Percentiles rank a stretch among this genome's conserved stretches.
Conservation (phyloP, 2,329 filamentous ascomycete species). For the Neopestalotiopsis sp. region DNA sequence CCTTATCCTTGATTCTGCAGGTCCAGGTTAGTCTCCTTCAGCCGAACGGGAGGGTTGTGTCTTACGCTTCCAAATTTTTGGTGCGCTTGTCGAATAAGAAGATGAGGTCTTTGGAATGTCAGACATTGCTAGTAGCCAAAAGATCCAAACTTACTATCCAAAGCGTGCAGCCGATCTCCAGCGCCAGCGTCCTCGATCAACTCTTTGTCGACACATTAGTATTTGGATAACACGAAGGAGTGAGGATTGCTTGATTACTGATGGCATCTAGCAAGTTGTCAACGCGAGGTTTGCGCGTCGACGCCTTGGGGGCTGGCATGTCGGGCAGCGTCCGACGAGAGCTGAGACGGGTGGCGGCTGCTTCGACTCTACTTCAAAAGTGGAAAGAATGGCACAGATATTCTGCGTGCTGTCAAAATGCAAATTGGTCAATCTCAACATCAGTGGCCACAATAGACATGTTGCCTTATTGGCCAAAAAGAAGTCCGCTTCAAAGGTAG, state of each 20-base stretch:
- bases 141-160: conserved; percentile 42
- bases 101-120: conserved; percentile 39
- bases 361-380: background rate
- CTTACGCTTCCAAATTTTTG: conserved; percentile 42
- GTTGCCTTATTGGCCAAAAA: background rate
- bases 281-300: background rate
- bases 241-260: background rate
- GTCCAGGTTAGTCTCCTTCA: background rate
- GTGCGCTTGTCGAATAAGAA: conserved; percentile 43
- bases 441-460: background rate
- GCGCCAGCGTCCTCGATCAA: conserved; percentile 2
- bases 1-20: conserved; percentile 68
- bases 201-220: background rate
- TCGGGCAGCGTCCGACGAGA: background rate
- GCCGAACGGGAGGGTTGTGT: background rate
- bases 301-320: background rate
- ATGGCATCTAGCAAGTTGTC: background rate
- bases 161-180: conserved; percentile 45
- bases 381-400: background rate
- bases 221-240: background rate
- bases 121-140: background rate
- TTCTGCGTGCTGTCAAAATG: background rate
- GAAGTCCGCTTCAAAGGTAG: background rate
- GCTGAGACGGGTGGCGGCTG: background rate
- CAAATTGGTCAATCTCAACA: background rate